A percentile compares a stretch with the other conserved stretches of the same genome.
Evolutionary conservation across 768 basidiomycete species (phyloP).

Genomic region (Amanita pseudoporphyria): DNA sequence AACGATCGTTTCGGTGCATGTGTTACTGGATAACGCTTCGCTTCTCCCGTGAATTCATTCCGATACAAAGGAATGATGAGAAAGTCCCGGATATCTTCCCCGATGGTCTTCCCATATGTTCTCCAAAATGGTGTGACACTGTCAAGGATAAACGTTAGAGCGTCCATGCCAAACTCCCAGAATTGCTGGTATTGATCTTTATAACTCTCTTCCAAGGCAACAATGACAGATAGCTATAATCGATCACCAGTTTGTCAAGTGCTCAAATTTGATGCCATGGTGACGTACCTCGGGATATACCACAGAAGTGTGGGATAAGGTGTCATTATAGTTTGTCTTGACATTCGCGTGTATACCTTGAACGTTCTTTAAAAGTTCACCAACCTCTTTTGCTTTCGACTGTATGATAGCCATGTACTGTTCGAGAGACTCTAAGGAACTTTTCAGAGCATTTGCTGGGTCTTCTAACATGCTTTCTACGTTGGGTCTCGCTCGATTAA

Average conservation of each 20-base stretch:
- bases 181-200: slow-evolving; percentile 72
- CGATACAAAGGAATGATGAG: slow-evolving; percentile 76
- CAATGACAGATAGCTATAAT: slow-evolving; percentile 55
- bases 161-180: slow-evolving; percentile 77
- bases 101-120: slow-evolving; percentile 73
- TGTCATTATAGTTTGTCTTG: slow-evolving; percentile 57
- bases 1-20: slow-evolving; percentile 52
- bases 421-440: slow-evolving; percentile 42
- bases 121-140: slow-evolving; percentile 76
- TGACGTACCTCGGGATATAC: slow-evolving; percentile 67
- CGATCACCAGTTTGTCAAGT: too few relatives aligned
- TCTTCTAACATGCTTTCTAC: slow-evolving; percentile 38
- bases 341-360: slow-evolving; percentile 44
- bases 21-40: slow-evolving; percentile 53
- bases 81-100: slow-evolving; percentile 71
- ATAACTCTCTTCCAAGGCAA: slow-evolving; percentile 69
- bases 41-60: slow-evolving; percentile 75
- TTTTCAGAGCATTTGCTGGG: slow-evolving; percentile 40
- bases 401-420: slow-evolving; percentile 33
- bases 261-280: background rate
- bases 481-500: slow-evolving; percentile 14
- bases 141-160: slow-evolving; percentile 65
- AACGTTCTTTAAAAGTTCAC: slow-evolving; percentile 38
- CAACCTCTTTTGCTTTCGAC: slow-evolving; percentile 38
- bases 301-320: slow-evolving; percentile 59